Conservation (phyloP, 1,284 basidiomycete species). For the Puccinia sorghi region DNA sequence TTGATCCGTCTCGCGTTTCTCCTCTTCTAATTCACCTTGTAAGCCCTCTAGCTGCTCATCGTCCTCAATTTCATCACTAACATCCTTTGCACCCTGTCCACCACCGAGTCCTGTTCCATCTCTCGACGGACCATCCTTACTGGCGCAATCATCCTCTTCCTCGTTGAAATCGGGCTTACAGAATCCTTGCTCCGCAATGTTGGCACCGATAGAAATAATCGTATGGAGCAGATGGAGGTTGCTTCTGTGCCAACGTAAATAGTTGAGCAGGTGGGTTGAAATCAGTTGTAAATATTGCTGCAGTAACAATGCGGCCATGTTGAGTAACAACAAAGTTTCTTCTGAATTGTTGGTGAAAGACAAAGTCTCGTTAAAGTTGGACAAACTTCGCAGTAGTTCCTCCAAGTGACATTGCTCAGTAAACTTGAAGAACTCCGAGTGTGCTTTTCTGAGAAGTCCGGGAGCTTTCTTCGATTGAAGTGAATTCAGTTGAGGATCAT, state of each 20-base stretch:
- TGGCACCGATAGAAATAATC: slow-evolving; percentile 56
- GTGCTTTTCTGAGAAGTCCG: slow-evolving; percentile 55
- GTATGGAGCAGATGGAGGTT: slow-evolving; percentile 37
- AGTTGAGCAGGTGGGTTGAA: slow-evolving; percentile 64
- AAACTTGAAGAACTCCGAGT: slow-evolving; percentile 53
- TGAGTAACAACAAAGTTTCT: slow-evolving; percentile 55
- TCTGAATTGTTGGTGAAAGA: slow-evolving; percentile 25
- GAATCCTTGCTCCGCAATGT: slow-evolving; percentile 82
- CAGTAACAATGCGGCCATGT: slow-evolving; percentile 69
- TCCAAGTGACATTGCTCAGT: slow-evolving; percentile 56
- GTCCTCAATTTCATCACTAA: slow-evolving; percentile 88
- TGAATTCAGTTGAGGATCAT: slow-evolving; percentile 53
- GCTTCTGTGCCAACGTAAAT: slow-evolving; percentile 54
- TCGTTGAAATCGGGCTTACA: slow-evolving; percentile 77
- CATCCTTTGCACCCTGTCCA: slow-evolving; percentile 78
- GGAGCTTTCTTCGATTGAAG: slow-evolving; percentile 54
- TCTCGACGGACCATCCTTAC: slow-evolving; percentile 60
- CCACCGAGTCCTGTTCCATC: slow-evolving; percentile 84
- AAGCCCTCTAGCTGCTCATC: slow-evolving; percentile 96
- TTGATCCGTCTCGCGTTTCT: slow-evolving; percentile 63
- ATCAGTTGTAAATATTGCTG: slow-evolving; percentile 65
- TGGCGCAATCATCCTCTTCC: slow-evolving; percentile 59
- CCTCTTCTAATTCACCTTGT: slow-evolving; percentile 64
- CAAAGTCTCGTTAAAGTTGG: slow-evolving; percentile 52
- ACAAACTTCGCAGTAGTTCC: slow-evolving; percentile 57